Percentiles rank a stretch among this genome's conserved stretches.
Conservation (phyloP, 257 asterid species). For the Nicotiana tabacum region DNA sequence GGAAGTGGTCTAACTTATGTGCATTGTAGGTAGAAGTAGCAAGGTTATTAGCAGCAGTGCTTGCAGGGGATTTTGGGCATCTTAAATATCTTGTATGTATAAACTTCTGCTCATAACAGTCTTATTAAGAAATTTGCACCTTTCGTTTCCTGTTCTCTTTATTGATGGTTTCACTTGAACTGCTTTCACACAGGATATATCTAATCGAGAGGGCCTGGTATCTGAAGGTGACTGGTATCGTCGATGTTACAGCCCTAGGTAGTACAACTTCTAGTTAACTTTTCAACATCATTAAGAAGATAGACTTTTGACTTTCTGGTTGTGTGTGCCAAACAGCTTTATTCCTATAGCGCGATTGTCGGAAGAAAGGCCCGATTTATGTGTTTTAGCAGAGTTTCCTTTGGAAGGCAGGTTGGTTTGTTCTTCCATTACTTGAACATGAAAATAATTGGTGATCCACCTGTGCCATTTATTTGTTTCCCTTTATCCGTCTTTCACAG, state of each 20-base stretch:
- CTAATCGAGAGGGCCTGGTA: slow-evolving; percentile 74
- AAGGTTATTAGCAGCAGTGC: slow-evolving; percentile 59
- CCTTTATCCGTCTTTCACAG: slow-evolving; percentile 14
- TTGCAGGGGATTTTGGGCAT: slow-evolving; percentile 57
- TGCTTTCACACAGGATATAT: slow-evolving; percentile 55
- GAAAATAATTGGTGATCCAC: background rate
- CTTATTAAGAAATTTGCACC: background rate
- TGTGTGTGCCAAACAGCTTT: slow-evolving; percentile 41
- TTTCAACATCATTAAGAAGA: background rate
- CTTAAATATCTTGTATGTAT: slow-evolving; percentile 71
- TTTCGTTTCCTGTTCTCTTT: slow-evolving; percentile 7
- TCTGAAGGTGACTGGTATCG: slow-evolving; percentile 64
- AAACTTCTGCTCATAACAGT: background rate
- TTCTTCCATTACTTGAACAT: slow-evolving; percentile 3
- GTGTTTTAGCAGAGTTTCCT: slow-evolving; percentile 68
- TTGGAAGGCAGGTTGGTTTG: slow-evolving; percentile 49
- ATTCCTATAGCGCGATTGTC: slow-evolving; percentile 41
- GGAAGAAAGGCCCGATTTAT: slow-evolving; percentile 55
- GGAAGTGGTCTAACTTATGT: slow-evolving; percentile 5
- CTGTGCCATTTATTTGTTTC: background rate
- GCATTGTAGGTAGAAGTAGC: slow-evolving; percentile 68
- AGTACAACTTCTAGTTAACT: slow-evolving; percentile 3
- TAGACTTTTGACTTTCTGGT: background rate
- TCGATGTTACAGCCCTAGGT: slow-evolving; percentile 57
- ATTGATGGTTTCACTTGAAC: background rate